A percentile compares a stretch with the other conserved stretches of the same genome.
Evolutionary conservation across 176 grass and related monocot genomes (phyloP).

Genomic region (Hordeum vulgare): MorexV3_pseudomolecules_assembly NC_058519.1:12223101-12223600

Average conservation of each 20-base stretch:
- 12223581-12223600: neutral
- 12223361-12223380: no score
- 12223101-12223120: neutral
- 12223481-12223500: no score
- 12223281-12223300: no score
- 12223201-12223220: neutral
- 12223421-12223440: rapidly evolving
- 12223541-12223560: neutral
- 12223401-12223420: no score
- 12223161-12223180: neutral
- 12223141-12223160: neutral
- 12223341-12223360: no score
- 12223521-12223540: neutral
- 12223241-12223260: neutral
- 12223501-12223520: neutral
- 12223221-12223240: neutral
- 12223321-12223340: no score
- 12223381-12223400: no score
- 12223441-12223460: no score
- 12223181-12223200: neutral
- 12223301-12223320: neutral
- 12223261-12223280: no score
- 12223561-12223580: neutral
- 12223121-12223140: neutral
- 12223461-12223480: no score